phyloP scores from a whole-genome alignment of 768 basidiomycete species.

The Xanthoconium stramineum region DNA sequence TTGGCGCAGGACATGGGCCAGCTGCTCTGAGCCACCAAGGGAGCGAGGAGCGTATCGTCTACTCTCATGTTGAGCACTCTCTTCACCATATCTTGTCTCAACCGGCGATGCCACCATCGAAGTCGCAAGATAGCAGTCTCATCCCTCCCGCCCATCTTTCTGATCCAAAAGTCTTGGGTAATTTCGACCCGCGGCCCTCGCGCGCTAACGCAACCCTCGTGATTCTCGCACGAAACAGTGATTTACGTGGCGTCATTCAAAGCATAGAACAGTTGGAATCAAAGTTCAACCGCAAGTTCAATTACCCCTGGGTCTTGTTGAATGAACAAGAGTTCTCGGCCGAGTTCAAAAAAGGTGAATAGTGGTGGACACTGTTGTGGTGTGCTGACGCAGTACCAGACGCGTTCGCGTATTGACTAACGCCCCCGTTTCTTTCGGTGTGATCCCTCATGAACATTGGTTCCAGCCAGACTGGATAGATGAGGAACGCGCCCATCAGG shows the following conservation, averaged over 20 bases:
- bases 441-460: constrained; percentile 63
- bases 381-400: constrained; percentile 25
- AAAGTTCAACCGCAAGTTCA: constrained; percentile 53
- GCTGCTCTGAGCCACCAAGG: constrained; percentile 1
- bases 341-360: constrained; percentile 49
- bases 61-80: background rate
- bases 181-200: background rate
- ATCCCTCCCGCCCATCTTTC: constrained; percentile 1
- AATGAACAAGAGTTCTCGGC: constrained; percentile 59
- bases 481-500: constrained; percentile 54
- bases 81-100: background rate
- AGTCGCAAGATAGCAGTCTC: background rate
- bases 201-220: constrained; percentile 61
- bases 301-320: constrained; percentile 63
- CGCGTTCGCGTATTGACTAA: constrained; percentile 37
- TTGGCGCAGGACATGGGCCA: constrained; percentile 10
- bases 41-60: background rate
- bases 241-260: constrained; percentile 41
- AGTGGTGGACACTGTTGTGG: background rate
- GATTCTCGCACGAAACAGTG: constrained; percentile 49
- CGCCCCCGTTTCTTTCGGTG: constrained; percentile 49
- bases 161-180: background rate
- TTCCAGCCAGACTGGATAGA: constrained; percentile 72
- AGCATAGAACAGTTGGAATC: constrained; percentile 56
- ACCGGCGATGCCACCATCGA: background rate